A percentile compares a stretch with the other conserved stretches of the same genome.
Conservation (phyloP, 768 basidiomycete genomes). For the Rubroboletus pulcherrimus region DNA sequence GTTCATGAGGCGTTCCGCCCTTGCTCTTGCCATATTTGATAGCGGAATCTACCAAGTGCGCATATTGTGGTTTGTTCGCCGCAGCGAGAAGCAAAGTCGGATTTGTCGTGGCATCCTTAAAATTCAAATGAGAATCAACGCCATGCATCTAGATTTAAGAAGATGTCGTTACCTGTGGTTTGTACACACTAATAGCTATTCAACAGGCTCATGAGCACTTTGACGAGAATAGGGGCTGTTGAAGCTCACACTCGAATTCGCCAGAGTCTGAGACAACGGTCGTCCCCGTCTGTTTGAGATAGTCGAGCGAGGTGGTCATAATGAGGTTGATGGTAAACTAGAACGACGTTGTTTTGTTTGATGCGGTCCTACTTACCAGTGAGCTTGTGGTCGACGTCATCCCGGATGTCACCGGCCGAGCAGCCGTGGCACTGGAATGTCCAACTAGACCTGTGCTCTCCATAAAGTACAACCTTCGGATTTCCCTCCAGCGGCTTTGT, state of each 20-base stretch:
- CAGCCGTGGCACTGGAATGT: background rate
- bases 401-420: background rate
- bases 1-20: conserved; percentile 67
- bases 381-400: background rate
- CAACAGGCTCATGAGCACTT: conserved; percentile 14
- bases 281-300: conserved; percentile 84
- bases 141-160: background rate
- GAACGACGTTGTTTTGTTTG: background rate
- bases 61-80: conserved; percentile 81
- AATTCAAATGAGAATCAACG: background rate
- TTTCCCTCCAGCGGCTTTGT: background rate
- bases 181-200: conserved; percentile 86
- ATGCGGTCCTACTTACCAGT: background rate
- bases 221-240: conserved; percentile 7
- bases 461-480: background rate
- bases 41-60: conserved; percentile 69
- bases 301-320: conserved; percentile 76
- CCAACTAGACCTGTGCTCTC: background rate
- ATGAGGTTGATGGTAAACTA: conserved; percentile 23
- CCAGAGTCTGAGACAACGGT: conserved; percentile 94
- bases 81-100: conserved; percentile 90
- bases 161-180: conserved; percentile 63
- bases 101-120: conserved; percentile 92
- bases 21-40: conserved; percentile 71
- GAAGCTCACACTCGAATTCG: conserved; percentile 71